Evolutionary conservation across 305 asterid species (phyloP), one percentile per base, ranked within the genome.

Genomic region (Plantago rigida): DNA sequence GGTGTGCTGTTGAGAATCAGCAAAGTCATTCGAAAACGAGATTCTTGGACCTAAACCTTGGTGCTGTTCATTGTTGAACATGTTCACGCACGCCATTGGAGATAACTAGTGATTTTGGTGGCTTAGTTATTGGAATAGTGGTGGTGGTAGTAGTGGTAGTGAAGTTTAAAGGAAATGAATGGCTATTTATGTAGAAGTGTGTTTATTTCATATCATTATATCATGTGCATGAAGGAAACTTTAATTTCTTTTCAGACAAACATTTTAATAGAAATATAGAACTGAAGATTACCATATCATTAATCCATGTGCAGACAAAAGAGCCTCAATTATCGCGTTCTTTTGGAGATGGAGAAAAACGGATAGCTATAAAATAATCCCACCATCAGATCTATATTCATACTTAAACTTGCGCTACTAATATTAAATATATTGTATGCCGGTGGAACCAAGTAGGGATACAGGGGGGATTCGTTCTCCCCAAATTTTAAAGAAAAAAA

Each of bases 1-100:
- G 42, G 67, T 68, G 13, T 71, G 70, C 63, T 71, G 87, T 52
- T 82, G 81, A 15, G 82, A 51, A 63, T 87, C 94, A 19, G 73
- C 80, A 65, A 90, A 87, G 39, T 90, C 97, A 55, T 70, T 87
- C 4, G 97, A 90, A 82, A 90, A 90, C 31, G 97, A 90, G 71
- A 90, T 87, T 82, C 97, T 82, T 73, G 97, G 95, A 54, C 79
- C 68, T 78, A 77, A 71, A 14, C 72, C 57, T 24, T 52, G 63
- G 68, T 84, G 84, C 31, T 87, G 86, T 8, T 87, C 93, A 68
- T 80, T 84, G 73, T 77, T 87, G 71, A 78, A 67, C 87, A 79
- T 69, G 73, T 89, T 87, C 72, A 89, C 44, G 81, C 94, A 85
- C 58, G 93, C 90, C 95, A 84, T 87, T 13, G 54, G 31, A 13